Base-by-base conservation (phyloP, 176 grass and related monocot species). In the Thalia dealbata region DNA sequence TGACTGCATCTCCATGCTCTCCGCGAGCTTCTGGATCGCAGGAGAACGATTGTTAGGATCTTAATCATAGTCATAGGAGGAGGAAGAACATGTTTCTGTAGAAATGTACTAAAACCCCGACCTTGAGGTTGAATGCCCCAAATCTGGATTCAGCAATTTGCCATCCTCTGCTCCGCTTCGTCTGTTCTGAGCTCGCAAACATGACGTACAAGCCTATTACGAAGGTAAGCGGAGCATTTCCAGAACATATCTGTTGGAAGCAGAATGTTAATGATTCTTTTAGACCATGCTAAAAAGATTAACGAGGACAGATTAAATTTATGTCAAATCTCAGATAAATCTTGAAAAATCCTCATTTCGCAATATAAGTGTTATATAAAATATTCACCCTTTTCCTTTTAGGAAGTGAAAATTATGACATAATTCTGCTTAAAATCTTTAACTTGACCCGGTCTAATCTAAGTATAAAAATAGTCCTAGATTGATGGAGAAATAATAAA, bases 151-250 rank as follows among this genome's bases (percentile, higher is more conserved):
- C 19, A 12, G 73, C 50, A 27, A 29, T 32, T 7, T 85, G 82
- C 43, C 41, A 14, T 81, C 64, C 82, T 38, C n/a, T 74, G 2
- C 46, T 61, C 67, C 89, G 74, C 74, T 75, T 48, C 63, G 19
- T 78, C 3, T 42, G 30, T 25, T 18, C 74, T 6, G 89, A 82
- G 29, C 76, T 73, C 8, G 77, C 69, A 29, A 92, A 92, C 82
- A 88, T 92, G 73, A 51, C 62, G 66, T 86, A 86, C 61, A 96
- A 45, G 15, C 89, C 84, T 84, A 96, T 92, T 59, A 80, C 92
- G 27, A 96, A 96, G 2, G 84, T 90, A 15, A 96, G 89, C 78
- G 92, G 69, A 3, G 92, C 89, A 41, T 88, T 75, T 89, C 92
- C 18, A 92, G 76, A 96, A 96, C 92, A 92, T 90, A 67, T 92